Conservation (phyloP, 768 basidiomycete species). For the Leucosporidium creatinivorum region DNA sequence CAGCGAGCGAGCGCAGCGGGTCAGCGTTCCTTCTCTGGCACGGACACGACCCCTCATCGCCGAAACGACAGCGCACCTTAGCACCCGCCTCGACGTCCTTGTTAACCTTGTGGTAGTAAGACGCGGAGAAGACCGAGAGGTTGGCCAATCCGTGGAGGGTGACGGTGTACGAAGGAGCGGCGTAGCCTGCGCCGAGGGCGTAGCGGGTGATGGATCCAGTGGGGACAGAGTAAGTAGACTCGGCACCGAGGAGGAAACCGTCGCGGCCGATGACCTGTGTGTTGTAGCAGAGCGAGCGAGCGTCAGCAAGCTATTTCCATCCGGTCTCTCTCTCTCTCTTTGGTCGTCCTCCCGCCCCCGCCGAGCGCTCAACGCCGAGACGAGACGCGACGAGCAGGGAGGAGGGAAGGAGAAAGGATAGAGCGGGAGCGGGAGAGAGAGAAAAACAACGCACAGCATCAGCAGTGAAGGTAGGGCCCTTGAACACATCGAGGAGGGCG, state of each 20-base stretch:
- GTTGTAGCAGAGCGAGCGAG: no score
- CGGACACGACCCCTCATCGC: no score
- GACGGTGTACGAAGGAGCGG: constrained; percentile 90
- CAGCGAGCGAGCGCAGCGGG: no score
- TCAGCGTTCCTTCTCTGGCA: not conserved
- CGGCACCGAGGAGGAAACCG: constrained; percentile 92
- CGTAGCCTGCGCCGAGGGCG: constrained; percentile 85
- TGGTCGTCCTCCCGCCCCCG: no score
- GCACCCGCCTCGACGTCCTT: constrained; percentile 88
- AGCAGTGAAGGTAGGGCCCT: constrained; percentile 95
- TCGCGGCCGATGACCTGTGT: constrained; percentile 60
- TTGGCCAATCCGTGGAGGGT: constrained; percentile 92
- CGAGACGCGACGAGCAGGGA: not conserved
- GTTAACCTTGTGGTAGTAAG: constrained; percentile 96
- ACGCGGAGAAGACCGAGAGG: constrained; percentile 83
- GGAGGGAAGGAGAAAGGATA: no score
- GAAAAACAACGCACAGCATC: constrained; percentile 54
- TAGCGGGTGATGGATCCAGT: constrained; percentile 88
- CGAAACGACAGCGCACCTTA: constrained; percentile 46
- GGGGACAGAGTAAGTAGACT: constrained; percentile 93
- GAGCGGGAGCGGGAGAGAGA: no score
- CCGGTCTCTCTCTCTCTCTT: no score
- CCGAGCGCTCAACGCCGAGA: no score
- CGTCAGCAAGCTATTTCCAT: no score
- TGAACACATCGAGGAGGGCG: constrained; percentile 84